These are phyloP conservation scores for Sporobolomyces phaffii DNA, from an alignment of 768 basidiomycete species.

Conservation along the genomic window DNA sequence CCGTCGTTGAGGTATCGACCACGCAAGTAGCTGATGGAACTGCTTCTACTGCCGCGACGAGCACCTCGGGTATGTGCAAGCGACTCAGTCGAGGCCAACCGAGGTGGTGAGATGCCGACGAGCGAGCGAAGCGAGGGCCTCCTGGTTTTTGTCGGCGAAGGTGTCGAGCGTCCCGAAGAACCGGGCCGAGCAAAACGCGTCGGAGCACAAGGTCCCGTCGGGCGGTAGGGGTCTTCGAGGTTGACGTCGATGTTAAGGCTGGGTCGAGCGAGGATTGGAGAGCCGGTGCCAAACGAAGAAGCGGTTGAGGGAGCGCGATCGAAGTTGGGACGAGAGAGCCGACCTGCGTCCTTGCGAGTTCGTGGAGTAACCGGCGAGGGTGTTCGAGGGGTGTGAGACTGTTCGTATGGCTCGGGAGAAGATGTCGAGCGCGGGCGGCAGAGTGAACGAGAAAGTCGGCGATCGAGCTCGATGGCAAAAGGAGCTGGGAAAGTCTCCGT, in stretches of 20 bases:
- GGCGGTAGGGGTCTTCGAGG: neutral
- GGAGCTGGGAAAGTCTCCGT: neutral
- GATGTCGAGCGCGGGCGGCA: neutral
- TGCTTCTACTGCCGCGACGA: neutral
- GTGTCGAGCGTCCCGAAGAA: neutral
- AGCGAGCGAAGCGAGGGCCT: neutral
- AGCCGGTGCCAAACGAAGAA: neutral
- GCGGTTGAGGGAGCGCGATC: neutral
- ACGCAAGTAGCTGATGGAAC: neutral
- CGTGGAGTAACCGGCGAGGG: neutral
- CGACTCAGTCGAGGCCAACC: neutral
- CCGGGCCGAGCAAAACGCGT: neutral
- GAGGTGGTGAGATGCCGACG: neutral
- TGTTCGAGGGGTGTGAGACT: neutral
- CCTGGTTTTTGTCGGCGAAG: neutral
- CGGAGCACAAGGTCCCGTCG: neutral
- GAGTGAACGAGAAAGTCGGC: too few species aligned
- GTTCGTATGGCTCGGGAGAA: neutral
- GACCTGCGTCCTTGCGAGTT: neutral
- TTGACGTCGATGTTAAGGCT: neutral
- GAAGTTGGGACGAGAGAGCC: neutral
- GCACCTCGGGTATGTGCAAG: neutral
- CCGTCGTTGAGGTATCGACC: neutral
- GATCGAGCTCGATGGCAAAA: neutral
- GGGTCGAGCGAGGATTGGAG: neutral